Evolutionary conservation across 176 grass and related monocot species (phyloP), one percentile per base, ranked within the genome.

Genomic region (Ensete glaucum): DNA sequence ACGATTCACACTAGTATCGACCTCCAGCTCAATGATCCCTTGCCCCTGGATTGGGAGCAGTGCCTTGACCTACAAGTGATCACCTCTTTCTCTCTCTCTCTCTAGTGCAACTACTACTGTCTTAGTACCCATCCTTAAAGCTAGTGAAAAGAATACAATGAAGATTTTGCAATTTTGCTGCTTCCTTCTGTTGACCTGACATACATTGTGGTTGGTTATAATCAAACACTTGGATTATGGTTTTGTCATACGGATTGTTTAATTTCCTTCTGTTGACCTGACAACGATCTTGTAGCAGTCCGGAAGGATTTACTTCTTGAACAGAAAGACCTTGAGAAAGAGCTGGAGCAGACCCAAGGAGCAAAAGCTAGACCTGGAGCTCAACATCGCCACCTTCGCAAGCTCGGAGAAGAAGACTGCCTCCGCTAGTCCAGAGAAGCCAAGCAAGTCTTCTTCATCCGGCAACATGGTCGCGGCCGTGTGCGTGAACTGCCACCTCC

Each of bases 251-350:
- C 4, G 4, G 29, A 34, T 34, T 34, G 29, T 34, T 62, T 54
- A 79, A 64, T 55, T 76, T 56, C 58, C 25, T 52, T 43, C 22
- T 62, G 8, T 43, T 69, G 15, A 34, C 29, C 29, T 34, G 29
- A 34, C 9, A 24, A 13, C 15, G 9, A 48, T 69, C 74, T 34
- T 78, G 58, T 68, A n/a, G 67, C 85, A 97, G 93, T 93, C 93
- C 34, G 93, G 93, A 59, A 88, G 72, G 80, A 97, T 97, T 79
- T 97, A 93, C 83, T 97, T 93, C 90, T 80, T 97, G 64, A 97
- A 97, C 80, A 90, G 93, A 83, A 97, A 90, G 83, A 97, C 82
- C 68, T 16, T 87, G 84, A 93, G 80, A 79, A 97, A 69, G 78
- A 97, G 90, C 71, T 91, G 88, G 90, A 79, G 80, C 43, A 87